A percentile compares a stretch with the other conserved stretches of the same genome.
Conservation (phyloP, 2,329 filamentous ascomycete species). For the Cadophora sp. region DNA sequence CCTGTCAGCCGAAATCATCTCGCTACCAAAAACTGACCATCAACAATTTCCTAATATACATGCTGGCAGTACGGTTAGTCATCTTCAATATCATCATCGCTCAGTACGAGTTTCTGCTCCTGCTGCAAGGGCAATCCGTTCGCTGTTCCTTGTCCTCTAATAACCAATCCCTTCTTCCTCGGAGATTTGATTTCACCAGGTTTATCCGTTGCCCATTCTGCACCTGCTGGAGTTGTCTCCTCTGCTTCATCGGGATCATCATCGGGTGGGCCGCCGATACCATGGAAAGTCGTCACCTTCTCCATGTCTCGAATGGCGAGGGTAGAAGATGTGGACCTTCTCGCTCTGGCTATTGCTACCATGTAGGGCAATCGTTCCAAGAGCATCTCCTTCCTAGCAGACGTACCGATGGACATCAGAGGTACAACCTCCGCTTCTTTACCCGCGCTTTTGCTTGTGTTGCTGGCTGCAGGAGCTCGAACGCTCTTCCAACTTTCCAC, state of each 20-base stretch:
- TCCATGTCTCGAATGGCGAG: slow-evolving; percentile 50
- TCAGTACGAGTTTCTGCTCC: slow-evolving; percentile 73
- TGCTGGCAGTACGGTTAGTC: slow-evolving; percentile 34
- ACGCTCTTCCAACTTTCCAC: slow-evolving; percentile 46
- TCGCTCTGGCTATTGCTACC: slow-evolving; percentile 62
- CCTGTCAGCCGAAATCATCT: neutral
- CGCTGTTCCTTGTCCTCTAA: slow-evolving; percentile 36
- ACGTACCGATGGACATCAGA: slow-evolving; percentile 63
- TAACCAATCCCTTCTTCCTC: slow-evolving; percentile 51
- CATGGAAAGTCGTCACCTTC: slow-evolving; percentile 45
- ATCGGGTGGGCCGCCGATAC: slow-evolving; percentile 48
- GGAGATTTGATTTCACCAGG: slow-evolving; percentile 61
- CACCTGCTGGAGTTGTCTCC: slow-evolving; percentile 47
- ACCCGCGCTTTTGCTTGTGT: slow-evolving; percentile 18
- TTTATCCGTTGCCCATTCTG: slow-evolving; percentile 67
- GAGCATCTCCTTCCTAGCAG: slow-evolving; percentile 75
- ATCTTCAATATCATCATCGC: slow-evolving; percentile 87
- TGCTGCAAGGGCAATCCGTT: slow-evolving; percentile 34
- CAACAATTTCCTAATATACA: slow-evolving; percentile 11
- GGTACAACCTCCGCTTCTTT: slow-evolving; percentile 47
- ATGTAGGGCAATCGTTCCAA: slow-evolving; percentile 90
- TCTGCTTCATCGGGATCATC: slow-evolving; percentile 57
- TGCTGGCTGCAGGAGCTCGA: slow-evolving; percentile 18
- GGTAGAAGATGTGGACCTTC: slow-evolving; percentile 36
- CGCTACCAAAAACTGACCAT: slow-evolving; percentile 4